Evolutionary conservation across 1,284 basidiomycete genomes (phyloP), one percentile per base, ranked within the genome.

Genomic region (Amylostereum areolatum): DNA sequence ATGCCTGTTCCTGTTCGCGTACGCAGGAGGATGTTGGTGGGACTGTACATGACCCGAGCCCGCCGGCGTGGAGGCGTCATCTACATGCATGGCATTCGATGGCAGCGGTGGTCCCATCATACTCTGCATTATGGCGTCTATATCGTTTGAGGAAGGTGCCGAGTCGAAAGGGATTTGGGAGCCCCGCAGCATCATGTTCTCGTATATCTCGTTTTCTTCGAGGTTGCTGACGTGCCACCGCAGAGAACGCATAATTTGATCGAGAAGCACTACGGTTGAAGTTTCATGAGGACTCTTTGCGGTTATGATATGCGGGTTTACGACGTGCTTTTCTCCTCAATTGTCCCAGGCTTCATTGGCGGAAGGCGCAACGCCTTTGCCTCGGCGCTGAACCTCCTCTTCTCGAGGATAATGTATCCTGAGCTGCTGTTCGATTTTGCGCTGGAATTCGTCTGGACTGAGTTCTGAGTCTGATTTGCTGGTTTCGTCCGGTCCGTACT

Each of bases 141-240:
- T 71, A 52, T 84, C 75, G 35, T 68, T 69, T 9, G 82, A 72
- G 10, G 74, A 71, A 1, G 79, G 73, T 39, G 75, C 72, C 4
- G 69, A 68, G 48, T 81, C 77, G 36, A 77, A 58, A 28, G 69
- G 73, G 36, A 76, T 71, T 51, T 72, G 74, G 3, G 81, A 79
- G 46, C 79, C 76, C 37, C 73, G 75, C 28, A 77, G 65, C n/a
- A 83, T 62, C 27, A 73, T 75, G 49, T 78, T 74, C 54, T 85
- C 83, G 55, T 84, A 80, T 24, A 80, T 61, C 43, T 84, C 82
- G 54, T 86, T 75, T 43, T 86, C 83, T 55, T 83, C 77, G n/a
- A 87, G 62, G 47, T 73, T 62, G 35, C 70, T 71, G 25, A 87
- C 74, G 47, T 73, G 67, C 29, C 60, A 59, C 9, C 77, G 74